Conservation (phyloP, 495 filamentous ascomycete species). For the Penicillium canariense region DNA sequence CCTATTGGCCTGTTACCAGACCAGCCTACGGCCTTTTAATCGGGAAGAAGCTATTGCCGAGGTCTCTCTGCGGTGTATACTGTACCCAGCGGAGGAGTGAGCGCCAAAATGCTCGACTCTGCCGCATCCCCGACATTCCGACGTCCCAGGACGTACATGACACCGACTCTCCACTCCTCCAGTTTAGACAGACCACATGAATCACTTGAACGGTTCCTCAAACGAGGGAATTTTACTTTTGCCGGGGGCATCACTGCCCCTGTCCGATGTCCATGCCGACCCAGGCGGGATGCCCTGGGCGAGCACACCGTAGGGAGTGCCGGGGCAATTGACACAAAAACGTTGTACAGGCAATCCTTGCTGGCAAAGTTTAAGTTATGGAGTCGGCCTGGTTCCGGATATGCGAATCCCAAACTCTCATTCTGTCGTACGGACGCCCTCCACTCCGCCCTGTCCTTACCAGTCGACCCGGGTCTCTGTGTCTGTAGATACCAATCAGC, state of each 20-base stretch:
- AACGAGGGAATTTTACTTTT: background rate
- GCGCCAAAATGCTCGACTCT: background rate
- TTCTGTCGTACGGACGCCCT: background rate
- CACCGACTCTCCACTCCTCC: too few relatives aligned
- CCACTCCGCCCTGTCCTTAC: background rate
- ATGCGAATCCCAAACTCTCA: conserved; percentile 4
- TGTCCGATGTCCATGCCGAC: background rate
- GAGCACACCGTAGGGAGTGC: background rate
- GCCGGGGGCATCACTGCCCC: background rate
- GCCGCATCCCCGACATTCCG: background rate
- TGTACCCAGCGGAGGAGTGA: background rate
- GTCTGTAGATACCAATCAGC: background rate
- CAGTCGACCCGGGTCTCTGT: background rate
- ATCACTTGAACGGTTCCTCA: background rate
- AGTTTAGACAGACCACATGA: background rate
- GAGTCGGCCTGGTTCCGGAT: conserved; percentile 10
- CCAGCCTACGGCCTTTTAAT: too few relatives aligned
- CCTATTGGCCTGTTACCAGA: too few relatives aligned
- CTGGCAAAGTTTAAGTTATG: conserved; percentile 16
- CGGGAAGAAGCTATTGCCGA: background rate
- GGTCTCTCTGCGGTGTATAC: background rate
- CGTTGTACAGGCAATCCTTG: conserved; percentile 9
- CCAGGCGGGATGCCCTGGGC: background rate
- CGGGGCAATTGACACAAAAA: conserved; percentile 15
- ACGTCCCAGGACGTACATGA: too few relatives aligned